Conservation (phyloP, 78 protist species). For the Bodo saltans region DNA sequence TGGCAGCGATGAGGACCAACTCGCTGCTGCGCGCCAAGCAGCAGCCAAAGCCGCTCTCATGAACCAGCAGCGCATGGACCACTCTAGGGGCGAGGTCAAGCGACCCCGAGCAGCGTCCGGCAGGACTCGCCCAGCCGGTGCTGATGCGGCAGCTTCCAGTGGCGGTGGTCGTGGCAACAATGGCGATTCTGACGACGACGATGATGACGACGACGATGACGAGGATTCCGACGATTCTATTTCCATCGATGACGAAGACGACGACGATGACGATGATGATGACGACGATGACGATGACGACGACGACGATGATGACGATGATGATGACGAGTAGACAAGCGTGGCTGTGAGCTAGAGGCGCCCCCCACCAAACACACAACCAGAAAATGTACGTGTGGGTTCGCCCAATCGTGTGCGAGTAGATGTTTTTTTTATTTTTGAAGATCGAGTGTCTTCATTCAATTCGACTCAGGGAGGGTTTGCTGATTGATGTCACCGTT, state of each 20-base stretch:
- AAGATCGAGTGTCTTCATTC: neutral
- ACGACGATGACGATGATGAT: slow-evolving; percentile 25
- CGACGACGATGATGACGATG: slow-evolving; percentile 11
- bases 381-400: neutral
- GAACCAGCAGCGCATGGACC: neutral
- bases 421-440: neutral
- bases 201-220: slow-evolving; percentile 32
- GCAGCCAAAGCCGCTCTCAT: neutral
- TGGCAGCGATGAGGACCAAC: too few relatives aligned
- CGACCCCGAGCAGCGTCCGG: neutral
- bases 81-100: neutral
- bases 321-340: neutral
- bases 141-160: neutral
- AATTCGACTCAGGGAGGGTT: too few relatives aligned
- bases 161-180: neutral
- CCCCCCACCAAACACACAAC: neutral
- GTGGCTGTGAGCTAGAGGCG: neutral
- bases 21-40: neutral
- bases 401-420: neutral
- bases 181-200: neutral
- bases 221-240: neutral
- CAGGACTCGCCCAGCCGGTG: neutral
- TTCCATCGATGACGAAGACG: slow-evolving; percentile 28
- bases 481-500: too few relatives aligned
- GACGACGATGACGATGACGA: neutral